Evolutionary conservation across 306 rosid species (phyloP).

Genomic region (Acacia melanoxylon): DNA sequence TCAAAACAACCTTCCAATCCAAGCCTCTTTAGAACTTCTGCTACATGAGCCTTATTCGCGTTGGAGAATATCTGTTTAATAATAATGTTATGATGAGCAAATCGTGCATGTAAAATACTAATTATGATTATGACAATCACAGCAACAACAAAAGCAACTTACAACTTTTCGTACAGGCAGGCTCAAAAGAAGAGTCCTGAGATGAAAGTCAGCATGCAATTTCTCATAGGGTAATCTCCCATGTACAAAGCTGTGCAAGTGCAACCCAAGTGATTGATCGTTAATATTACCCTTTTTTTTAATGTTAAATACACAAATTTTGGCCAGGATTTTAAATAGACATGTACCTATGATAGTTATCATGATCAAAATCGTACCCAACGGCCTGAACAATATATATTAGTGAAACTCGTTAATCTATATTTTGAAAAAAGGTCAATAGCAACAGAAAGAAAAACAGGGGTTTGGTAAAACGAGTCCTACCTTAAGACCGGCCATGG

Average conservation of each 20-base stretch:
- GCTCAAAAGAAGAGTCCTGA: neutral
- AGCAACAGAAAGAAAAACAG: neutral
- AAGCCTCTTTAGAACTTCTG: neutral
- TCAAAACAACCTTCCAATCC: neutral
- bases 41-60: neutral
- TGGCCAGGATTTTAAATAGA: neutral
- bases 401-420: neutral
- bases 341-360: neutral
- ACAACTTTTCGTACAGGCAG: neutral
- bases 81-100: neutral
- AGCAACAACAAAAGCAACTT: neutral
- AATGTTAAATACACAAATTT: neutral
- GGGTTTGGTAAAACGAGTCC: neutral
- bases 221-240: conserved; percentile 1
- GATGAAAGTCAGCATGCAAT: neutral
- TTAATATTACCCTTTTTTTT: neutral
- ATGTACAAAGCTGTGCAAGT: conserved; percentile 1
- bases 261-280: neutral
- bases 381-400: neutral
- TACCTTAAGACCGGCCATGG: conserved; percentile 3
- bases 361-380: neutral
- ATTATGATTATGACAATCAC: neutral
- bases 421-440: neutral
- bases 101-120: neutral
- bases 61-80: neutral